Conservation (phyloP, 108 stramenopile species). For the Aureococcus anophagefferens region DNA sequence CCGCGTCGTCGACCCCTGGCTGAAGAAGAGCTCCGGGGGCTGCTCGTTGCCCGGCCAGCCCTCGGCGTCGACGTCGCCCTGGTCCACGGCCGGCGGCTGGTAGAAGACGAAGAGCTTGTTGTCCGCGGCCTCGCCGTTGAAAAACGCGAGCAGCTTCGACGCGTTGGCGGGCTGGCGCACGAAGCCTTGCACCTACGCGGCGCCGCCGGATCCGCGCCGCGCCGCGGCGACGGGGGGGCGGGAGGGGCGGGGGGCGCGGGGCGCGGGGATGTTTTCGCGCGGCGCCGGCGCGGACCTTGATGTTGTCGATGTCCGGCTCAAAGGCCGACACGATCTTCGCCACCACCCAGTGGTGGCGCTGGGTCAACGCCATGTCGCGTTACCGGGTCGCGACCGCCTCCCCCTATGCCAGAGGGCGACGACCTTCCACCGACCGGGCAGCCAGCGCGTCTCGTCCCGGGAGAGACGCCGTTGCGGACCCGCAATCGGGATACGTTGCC, state of each 20-base stretch:
- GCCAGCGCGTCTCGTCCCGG: too few relatives aligned
- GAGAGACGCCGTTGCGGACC: too few relatives aligned
- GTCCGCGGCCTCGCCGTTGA: neutral
- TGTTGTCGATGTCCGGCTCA: neutral
- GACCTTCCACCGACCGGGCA: too few relatives aligned
- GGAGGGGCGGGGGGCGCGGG: too few relatives aligned
- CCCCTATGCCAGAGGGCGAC: too few relatives aligned
- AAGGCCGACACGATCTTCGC: neutral
- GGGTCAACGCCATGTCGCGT: neutral
- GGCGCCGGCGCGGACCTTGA: too few relatives aligned
- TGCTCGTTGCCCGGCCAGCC: neutral
- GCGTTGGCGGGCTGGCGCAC: neutral
- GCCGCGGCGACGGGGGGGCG: too few relatives aligned
- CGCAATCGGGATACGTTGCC: too few relatives aligned
- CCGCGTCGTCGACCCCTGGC: slow-evolving; percentile 38
- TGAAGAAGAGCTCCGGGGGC: slow-evolving; percentile 46
- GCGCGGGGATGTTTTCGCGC: too few relatives aligned
- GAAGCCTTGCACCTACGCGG: neutral
- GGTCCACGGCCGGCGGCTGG: neutral
- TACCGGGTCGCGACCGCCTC: too few relatives aligned
- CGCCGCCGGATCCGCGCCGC: too few relatives aligned
- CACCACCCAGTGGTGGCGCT: too few relatives aligned
- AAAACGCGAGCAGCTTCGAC: neutral
- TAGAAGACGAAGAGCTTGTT: neutral
- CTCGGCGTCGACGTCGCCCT: neutral